Percentiles rank a stretch among this genome's conserved stretches.
These are phyloP conservation scores for Tolypocladium paradoxum DNA, from an alignment of 2,329 filamentous ascomycete species.

Conservation along the genomic window DNA sequence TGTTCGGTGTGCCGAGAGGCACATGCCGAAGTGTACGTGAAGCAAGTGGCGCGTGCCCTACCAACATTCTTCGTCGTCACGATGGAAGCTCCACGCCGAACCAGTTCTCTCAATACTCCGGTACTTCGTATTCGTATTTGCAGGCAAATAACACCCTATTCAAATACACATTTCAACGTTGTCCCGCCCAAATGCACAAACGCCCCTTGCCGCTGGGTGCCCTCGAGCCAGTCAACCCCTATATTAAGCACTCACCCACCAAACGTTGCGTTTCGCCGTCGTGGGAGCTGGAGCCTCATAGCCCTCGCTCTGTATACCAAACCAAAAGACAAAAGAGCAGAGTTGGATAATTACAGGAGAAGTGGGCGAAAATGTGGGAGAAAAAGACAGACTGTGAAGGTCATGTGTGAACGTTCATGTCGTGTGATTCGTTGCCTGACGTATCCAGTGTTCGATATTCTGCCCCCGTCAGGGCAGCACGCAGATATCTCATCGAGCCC, in stretches of 20 bases:
- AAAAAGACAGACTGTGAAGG: background rate
- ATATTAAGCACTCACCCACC: background rate
- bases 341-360: background rate
- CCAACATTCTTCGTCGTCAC: too few relatives aligned
- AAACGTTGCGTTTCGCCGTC: background rate
- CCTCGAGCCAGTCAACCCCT: background rate
- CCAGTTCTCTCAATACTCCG: background rate
- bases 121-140: background rate
- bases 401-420: background rate
- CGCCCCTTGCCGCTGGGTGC: background rate
- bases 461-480: background rate
- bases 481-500: background rate
- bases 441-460: background rate
- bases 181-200: background rate
- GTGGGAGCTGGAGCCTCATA: background rate
- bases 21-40: too few relatives aligned
- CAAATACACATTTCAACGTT: background rate
- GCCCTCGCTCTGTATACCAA: background rate
- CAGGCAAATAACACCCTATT: background rate
- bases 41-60: too few relatives aligned
- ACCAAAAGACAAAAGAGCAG: background rate
- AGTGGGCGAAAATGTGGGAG: background rate
- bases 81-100: too few relatives aligned
- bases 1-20: too few relatives aligned
- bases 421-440: background rate